Evolutionary conservation across 2,329 filamentous ascomycete species (phyloP).

Genomic region (Pestalotiopsis sp.): DNA sequence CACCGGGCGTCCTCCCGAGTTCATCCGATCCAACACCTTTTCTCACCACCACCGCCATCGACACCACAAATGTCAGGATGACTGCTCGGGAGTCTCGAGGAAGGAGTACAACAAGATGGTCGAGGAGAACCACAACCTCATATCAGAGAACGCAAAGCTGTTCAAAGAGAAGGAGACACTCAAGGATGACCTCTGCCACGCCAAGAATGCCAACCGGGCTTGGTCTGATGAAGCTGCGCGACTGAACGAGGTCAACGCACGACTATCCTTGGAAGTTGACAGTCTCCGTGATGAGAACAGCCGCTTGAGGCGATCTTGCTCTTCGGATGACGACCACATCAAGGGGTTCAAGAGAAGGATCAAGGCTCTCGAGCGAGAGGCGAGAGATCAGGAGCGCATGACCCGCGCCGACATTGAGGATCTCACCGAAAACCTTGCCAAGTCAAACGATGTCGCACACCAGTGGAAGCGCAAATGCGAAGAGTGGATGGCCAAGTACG

Average conservation of each 20-base stretch:
- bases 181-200: slow-evolving; percentile 21
- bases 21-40: slow-evolving; percentile 26
- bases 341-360: slow-evolving; percentile 22
- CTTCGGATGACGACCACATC: slow-evolving; percentile 18
- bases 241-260: slow-evolving; percentile 12
- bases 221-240: slow-evolving; percentile 10
- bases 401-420: neutral
- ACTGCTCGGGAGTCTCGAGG: slow-evolving; percentile 26
- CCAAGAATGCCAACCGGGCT: slow-evolving; percentile 18
- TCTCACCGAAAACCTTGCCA: slow-evolving; percentile 19
- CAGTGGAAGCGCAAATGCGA: slow-evolving; percentile 16
- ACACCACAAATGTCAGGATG: slow-evolving; percentile 22
- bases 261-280: slow-evolving; percentile 19
- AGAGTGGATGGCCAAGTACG: slow-evolving; percentile 13
- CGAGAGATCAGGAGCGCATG: slow-evolving; percentile 20
- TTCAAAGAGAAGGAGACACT: slow-evolving; percentile 24
- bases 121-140: slow-evolving; percentile 21
- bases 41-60: slow-evolving; percentile 22
- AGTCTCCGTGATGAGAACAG: slow-evolving; percentile 14
- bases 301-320: slow-evolving; percentile 10
- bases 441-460: slow-evolving; percentile 19
- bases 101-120: slow-evolving; percentile 26
- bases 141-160: slow-evolving; percentile 17
- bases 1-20: slow-evolving; percentile 17
- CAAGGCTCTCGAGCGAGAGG: slow-evolving; percentile 21